Evolutionary conservation across 2,329 filamentous ascomycete genomes (phyloP).

Genomic region (Phyllosticta paracitricarpa): DNA sequence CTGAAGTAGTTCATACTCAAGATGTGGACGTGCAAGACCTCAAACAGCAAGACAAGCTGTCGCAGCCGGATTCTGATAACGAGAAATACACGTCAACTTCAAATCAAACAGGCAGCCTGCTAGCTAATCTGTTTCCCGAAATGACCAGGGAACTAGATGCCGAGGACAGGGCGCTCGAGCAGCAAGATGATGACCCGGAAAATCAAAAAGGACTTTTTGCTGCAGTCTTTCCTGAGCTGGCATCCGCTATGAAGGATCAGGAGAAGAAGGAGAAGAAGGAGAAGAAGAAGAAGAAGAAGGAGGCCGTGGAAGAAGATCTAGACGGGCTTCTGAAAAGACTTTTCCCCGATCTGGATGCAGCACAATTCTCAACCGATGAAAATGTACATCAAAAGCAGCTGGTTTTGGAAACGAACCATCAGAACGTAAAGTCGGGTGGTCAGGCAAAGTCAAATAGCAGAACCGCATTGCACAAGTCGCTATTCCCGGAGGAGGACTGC

Average conservation of each 20-base stretch:
- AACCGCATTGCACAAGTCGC: too few species aligned
- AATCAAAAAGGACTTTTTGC: neutral
- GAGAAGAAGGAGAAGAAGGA: too few species aligned
- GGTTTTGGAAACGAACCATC: neutral
- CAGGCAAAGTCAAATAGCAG: too few species aligned
- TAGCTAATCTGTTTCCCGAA: neutral
- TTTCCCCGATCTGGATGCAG: neutral
- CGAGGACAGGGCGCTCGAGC: neutral
- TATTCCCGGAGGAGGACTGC: too few species aligned
- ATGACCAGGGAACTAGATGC: neutral
- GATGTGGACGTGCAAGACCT: neutral
- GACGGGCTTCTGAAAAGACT: neutral
- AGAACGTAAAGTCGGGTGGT: too few species aligned
- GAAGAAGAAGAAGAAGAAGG: too few species aligned
- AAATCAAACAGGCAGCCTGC: neutral
- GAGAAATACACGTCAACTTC: neutral
- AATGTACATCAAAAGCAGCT: neutral
- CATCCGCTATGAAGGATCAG: neutral
- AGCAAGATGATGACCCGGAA: neutral
- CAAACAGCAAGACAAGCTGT: neutral
- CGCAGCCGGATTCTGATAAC: neutral
- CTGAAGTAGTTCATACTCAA: neutral
- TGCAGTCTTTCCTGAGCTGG: constrained; percentile 6
- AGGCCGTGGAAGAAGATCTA: neutral
- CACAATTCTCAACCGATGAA: neutral